Percentiles rank a stretch among this genome's conserved stretches.
Conservation (phyloP, 2,329 filamentous ascomycete species). For the Aspergillus felis region DNA sequence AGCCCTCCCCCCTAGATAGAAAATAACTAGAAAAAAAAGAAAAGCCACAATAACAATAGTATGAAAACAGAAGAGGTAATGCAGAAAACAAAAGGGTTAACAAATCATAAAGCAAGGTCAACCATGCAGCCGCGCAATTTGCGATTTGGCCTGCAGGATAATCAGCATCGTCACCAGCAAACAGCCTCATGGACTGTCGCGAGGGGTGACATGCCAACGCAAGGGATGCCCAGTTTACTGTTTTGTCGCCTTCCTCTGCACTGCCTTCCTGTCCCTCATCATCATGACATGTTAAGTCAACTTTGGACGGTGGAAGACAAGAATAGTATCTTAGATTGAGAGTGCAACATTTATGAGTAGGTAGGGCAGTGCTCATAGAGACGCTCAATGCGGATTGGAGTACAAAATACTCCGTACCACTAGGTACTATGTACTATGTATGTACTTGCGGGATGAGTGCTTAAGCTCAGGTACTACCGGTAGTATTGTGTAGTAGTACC, state of each 20-base stretch:
- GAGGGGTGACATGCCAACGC: slow-evolving; percentile 17
- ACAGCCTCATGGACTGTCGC: slow-evolving; percentile 15
- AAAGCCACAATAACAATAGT: neutral
- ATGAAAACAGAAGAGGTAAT: neutral
- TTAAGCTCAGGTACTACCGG: neutral
- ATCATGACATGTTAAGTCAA: neutral
- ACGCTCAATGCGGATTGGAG: neutral
- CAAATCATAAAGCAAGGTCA: slow-evolving; percentile 4
- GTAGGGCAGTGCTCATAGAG: neutral
- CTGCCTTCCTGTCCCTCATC: neutral
- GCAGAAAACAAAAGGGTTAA: neutral
- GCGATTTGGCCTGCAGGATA: slow-evolving; percentile 10
- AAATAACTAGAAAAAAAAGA: neutral
- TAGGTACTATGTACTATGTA: neutral
- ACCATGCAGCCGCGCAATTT: neutral
- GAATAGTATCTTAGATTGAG: neutral
- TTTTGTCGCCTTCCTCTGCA: neutral
- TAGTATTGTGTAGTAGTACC: neutral
- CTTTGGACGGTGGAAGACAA: neutral
- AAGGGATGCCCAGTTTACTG: slow-evolving; percentile 14
- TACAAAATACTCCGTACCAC: neutral
- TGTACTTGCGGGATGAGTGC: neutral
- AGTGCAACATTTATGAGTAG: neutral
- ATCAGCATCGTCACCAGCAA: slow-evolving; percentile 7
- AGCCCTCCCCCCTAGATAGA: slow-evolving; percentile 3